Conservation (phyloP, 176 grass and related monocot genomes). For the Rhynchospora breviuscula region DNA sequence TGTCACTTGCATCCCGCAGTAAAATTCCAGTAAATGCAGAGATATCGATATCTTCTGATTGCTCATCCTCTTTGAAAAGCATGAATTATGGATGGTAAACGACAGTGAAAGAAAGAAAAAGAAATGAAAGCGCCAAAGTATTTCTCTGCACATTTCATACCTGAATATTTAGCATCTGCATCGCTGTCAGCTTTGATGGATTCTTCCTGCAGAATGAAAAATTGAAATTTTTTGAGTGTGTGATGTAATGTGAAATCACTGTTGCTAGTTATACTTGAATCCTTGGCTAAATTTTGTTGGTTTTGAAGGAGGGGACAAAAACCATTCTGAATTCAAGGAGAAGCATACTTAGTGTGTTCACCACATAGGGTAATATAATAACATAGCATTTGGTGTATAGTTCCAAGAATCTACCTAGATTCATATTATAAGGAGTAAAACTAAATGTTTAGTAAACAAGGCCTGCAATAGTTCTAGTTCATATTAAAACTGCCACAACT, state of each 20-base stretch:
- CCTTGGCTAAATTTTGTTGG: not conserved
- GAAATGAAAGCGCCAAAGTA: constrained; percentile 24
- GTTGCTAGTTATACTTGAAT: constrained; percentile 4
- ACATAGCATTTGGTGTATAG: constrained; percentile 8
- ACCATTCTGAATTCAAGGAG: too few relatives aligned
- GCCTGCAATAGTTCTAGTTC: not conserved
- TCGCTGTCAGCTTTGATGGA: constrained; percentile 38
- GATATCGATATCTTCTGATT: constrained; percentile 59
- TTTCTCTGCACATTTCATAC: constrained; percentile 27
- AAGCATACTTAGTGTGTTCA: too few relatives aligned
- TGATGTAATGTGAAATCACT: constrained; percentile 11
- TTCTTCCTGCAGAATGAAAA: constrained; percentile 41
- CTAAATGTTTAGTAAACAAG: not conserved
- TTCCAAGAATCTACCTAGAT: not conserved
- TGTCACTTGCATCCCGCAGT: constrained; percentile 56
- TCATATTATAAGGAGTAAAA: not conserved
- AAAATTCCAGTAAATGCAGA: constrained; percentile 75
- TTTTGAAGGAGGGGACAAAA: too few relatives aligned
- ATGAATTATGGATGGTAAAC: constrained; percentile 17
- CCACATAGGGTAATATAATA: not conserved
- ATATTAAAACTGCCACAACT: not conserved
- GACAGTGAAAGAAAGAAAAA: constrained; percentile 7
- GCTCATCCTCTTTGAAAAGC: constrained; percentile 24
- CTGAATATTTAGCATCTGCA: constrained; percentile 45
- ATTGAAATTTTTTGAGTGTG: constrained; percentile 20